Percentiles rank a stretch among this genome's conserved stretches.
phyloP scores from a whole-genome alignment of 2,329 filamentous ascomycete genomes.

The Golovinomyces cichoracearum region DNA sequence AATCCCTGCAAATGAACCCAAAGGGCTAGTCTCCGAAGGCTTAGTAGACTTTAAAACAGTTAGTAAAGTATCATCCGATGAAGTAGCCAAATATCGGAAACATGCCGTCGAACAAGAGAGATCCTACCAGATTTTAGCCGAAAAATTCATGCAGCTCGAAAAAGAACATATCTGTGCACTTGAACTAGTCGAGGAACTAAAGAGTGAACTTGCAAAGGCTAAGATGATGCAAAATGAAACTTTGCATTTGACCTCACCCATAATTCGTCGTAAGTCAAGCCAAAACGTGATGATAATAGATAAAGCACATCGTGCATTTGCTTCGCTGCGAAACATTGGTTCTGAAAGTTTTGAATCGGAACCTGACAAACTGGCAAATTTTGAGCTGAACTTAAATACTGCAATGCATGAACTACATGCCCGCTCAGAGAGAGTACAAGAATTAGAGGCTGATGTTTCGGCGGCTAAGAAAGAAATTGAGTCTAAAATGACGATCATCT shows the following conservation, averaged over 20 bases:
- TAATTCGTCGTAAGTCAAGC: constrained; percentile 80
- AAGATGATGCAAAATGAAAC: constrained; percentile 27
- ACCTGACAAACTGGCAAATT: constrained; percentile 70
- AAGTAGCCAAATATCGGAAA: constrained; percentile 44
- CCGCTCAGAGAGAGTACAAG: constrained; percentile 69
- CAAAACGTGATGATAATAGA: constrained; percentile 72
- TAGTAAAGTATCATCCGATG: constrained; percentile 19
- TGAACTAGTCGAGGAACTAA: constrained; percentile 72
- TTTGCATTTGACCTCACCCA: constrained; percentile 41
- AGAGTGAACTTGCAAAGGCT: constrained; percentile 60
- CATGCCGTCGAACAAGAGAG: constrained; percentile 54
- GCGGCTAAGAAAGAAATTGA: constrained; percentile 89
- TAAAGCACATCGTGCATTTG: constrained; percentile 72
- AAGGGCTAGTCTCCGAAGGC: constrained; percentile 11
- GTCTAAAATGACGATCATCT: constrained; percentile 83
- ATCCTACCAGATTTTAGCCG: constrained; percentile 43
- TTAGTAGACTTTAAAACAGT: constrained; percentile 15
- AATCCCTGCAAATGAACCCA: constrained; percentile 28
- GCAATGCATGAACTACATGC: constrained; percentile 79
- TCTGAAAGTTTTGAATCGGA: constrained; percentile 59
- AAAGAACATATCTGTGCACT: constrained; percentile 57
- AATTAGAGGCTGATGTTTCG: constrained; percentile 62
- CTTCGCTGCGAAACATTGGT: constrained; percentile 68
- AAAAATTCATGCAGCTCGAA: constrained; percentile 64
- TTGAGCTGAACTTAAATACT: constrained; percentile 71